Conservation (phyloP, 345 rosid genomes). For the Gynandropsis gynandra region DNA sequence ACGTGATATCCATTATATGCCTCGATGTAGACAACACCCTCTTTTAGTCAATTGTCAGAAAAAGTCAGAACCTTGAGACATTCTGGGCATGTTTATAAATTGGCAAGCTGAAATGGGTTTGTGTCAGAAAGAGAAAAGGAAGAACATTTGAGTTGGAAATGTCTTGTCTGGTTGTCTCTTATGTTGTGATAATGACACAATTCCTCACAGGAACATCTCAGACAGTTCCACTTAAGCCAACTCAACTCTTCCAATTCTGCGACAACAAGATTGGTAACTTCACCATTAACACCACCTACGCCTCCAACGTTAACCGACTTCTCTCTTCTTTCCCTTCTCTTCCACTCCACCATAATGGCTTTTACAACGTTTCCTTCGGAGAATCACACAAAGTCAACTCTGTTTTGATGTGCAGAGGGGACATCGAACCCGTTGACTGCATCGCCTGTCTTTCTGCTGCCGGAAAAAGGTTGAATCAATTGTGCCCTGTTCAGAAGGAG, state of each 20-base stretch:
- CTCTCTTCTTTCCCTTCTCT: conserved; percentile 27
- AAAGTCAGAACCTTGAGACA: too few species aligned
- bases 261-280: conserved; percentile 30
- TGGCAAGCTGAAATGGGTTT: too few species aligned
- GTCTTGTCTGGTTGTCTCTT: too few species aligned
- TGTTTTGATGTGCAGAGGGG: conserved; percentile 41
- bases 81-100: too few species aligned
- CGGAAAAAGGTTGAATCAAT: conserved; percentile 12
- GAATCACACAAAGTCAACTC: conserved; percentile 30
- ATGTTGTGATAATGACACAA: too few species aligned
- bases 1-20: too few species aligned
- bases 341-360: conserved; percentile 18
- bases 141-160: too few species aligned
- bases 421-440: conserved; percentile 27
- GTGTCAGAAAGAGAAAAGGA: too few species aligned
- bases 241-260: conserved; percentile 13
- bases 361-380: conserved; percentile 26
- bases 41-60: too few species aligned
- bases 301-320: conserved; percentile 27
- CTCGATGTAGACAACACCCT: too few species aligned
- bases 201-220: conserved; percentile 23
- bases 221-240: conserved; percentile 21
- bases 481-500: conserved; percentile 33
- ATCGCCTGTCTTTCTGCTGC: conserved; percentile 26
- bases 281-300: conserved; percentile 29